Conservation (phyloP, 176 grass and related monocot genomes). For the Carex parvula region DNA sequence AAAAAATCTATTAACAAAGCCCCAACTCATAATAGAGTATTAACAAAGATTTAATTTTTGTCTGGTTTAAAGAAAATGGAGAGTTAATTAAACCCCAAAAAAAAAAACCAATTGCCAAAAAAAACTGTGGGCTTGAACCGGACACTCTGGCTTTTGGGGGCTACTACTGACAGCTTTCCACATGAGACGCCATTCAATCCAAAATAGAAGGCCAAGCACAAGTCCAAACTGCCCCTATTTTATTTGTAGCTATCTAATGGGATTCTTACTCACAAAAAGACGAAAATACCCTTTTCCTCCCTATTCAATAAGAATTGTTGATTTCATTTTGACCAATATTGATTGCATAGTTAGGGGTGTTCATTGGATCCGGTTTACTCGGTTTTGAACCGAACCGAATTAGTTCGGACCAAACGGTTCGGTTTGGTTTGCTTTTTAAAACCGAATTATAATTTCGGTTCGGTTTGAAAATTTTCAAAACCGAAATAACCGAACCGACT, state of each 20-base stretch:
- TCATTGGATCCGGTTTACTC: too few relatives aligned
- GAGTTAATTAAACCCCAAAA: neutral
- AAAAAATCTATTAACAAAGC: neutral
- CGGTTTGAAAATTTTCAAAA: too few relatives aligned
- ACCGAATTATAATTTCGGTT: too few relatives aligned
- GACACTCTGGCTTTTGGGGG: slow-evolving; percentile 27
- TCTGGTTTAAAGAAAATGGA: neutral
- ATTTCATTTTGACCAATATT: neutral
- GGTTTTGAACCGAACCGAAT: too few relatives aligned
- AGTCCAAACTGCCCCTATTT: slow-evolving; percentile 5
- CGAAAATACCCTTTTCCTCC: neutral
- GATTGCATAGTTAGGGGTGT: neutral
- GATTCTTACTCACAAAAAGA: neutral
- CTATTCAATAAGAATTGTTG: neutral
- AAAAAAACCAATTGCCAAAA: neutral
- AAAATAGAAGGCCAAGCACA: slow-evolving; percentile 27
- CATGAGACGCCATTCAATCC: slow-evolving; percentile 13
- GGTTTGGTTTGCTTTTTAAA: too few relatives aligned
- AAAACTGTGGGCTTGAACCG: slow-evolving; percentile 1
- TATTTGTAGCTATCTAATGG: neutral
- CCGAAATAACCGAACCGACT: too few relatives aligned
- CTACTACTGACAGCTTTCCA: slow-evolving; percentile 21
- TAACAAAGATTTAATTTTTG: neutral
- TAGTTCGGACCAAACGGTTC: too few relatives aligned
- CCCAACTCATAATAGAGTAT: neutral